Evolutionary conservation across 1,139 yeast species (phyloP), one percentile per base, ranked within the genome.

Genomic region (Pichia sp.): DNA sequence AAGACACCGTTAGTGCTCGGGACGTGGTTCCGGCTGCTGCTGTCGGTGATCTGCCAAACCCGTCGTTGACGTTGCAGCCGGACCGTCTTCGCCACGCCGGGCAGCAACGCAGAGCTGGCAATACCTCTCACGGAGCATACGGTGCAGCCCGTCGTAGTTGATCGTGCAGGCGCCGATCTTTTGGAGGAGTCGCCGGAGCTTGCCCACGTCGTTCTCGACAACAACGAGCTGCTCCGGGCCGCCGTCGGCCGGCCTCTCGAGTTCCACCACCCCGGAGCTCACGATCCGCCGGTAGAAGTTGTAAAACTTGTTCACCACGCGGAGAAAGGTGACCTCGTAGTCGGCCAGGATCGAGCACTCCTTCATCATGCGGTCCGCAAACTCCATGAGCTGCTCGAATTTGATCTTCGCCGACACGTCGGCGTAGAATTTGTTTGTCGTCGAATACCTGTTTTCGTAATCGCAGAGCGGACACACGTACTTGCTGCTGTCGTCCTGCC

Each of bases 391-490:
- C n/a, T 46, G 33, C 7, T 50, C 56, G 38, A 51, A 54, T 3
- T 54, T 53, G 17, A 34, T n/a, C 30, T 6, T 58, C 55, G 24
- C 27, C 3, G 30, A 10, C 20, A 53, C 27, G 14, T 42, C 40
- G 1, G 44, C 9, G 2, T 57, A 58, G 6, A 71, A 68, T 29
- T 67, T 68, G 4, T 69, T 59, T 0, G 68, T 64, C 8, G 64
- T 59, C 12, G 55, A 51, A 43, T 58, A 60, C n/a, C 50, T 53
- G 63, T 66, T 57, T 52, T 75, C 66, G 61, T 67, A 67, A 58
- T 78, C 80, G 71, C 97, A 90, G 9, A 86, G 69, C 0, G 93
- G 88, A 72, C 97, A 90, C 2, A 76, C 68, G 64, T 83, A 82
- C 9, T 74, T 79, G 41, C 46, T 42, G 10, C 14, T 24, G 29